phyloP scores from a whole-genome alignment of 2,329 filamentous ascomycete genomes.

The Neofusicoccum ribis region DNA sequence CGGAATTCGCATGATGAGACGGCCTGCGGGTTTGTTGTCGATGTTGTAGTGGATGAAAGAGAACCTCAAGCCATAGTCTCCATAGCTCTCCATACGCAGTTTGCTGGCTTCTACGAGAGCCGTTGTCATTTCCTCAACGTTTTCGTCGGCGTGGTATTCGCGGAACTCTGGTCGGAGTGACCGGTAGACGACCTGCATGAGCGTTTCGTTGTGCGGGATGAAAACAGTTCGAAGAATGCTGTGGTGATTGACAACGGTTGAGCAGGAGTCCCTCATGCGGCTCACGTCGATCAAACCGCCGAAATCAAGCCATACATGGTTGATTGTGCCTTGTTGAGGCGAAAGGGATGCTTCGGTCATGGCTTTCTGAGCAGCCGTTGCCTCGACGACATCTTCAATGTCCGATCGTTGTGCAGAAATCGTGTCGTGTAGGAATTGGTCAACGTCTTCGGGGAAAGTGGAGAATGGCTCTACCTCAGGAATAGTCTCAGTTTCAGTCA shows the following conservation, averaged over 20 bases:
- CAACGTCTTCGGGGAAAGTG: slow-evolving; percentile 53
- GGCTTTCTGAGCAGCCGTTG: slow-evolving; percentile 59
- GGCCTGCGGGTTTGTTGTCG: slow-evolving; percentile 31
- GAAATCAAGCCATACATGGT: slow-evolving; percentile 67
- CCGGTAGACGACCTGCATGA: slow-evolving; percentile 60
- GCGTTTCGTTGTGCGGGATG: slow-evolving; percentile 44
- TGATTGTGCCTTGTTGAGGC: slow-evolving; percentile 60
- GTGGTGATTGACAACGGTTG: slow-evolving; percentile 59
- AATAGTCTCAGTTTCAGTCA: slow-evolving; percentile 26
- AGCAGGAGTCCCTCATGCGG: slow-evolving; percentile 53
- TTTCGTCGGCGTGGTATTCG: slow-evolving; percentile 36
- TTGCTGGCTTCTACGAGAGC: slow-evolving; percentile 58
- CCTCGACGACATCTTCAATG: slow-evolving; percentile 59
- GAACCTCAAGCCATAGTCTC: slow-evolving; percentile 58
- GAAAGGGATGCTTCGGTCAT: slow-evolving; percentile 60
- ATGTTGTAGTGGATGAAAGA: slow-evolving; percentile 48
- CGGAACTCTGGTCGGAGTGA: slow-evolving; percentile 54
- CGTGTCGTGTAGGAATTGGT: slow-evolving; percentile 47
- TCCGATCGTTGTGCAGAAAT: slow-evolving; percentile 54
- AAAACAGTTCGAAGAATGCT: slow-evolving; percentile 69
- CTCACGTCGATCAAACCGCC: slow-evolving; percentile 51
- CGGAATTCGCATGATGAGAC: slow-evolving; percentile 63
- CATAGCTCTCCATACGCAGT: slow-evolving; percentile 56
- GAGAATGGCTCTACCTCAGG: slow-evolving; percentile 33
- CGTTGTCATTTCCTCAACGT: slow-evolving; percentile 53